Percentiles rank a stretch among this genome's conserved stretches.
Evolutionary conservation across 768 basidiomycete species (phyloP).

Genomic region (Panaeolus cyanescens): DNA sequence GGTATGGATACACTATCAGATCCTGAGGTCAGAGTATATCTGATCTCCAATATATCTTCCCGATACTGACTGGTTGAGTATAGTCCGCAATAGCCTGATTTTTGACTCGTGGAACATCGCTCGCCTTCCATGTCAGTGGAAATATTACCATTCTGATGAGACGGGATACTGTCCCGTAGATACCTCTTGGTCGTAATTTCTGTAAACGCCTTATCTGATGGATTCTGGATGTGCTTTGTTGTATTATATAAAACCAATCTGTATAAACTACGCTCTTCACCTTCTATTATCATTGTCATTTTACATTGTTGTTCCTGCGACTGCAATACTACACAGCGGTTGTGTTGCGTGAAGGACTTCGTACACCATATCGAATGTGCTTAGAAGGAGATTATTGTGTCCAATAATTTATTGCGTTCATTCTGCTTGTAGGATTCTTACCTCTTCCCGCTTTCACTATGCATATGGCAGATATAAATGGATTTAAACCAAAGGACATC

Average conservation of each 20-base stretch:
- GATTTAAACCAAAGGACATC: background rate
- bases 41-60: background rate
- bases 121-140: background rate
- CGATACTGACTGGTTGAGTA: background rate
- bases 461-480: background rate
- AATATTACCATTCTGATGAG: background rate
- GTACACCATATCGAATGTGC: too few species aligned
- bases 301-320: background rate
- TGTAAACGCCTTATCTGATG: background rate
- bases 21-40: slow-evolving; percentile 24
- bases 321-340: too few species aligned
- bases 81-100: background rate
- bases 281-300: background rate
- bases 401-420: too few species aligned
- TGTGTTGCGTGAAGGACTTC: too few species aligned
- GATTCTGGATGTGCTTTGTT: slow-evolving; percentile 1
- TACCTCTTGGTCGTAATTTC: background rate
- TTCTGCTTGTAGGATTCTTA: too few species aligned
- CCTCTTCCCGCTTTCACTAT: background rate
- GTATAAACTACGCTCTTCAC: background rate
- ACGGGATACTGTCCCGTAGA: background rate
- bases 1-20: slow-evolving; percentile 16
- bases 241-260: slow-evolving; percentile 1
- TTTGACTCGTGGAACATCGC: slow-evolving; percentile 1
- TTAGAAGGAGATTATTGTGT: too few species aligned